Evolutionary conservation across 2,329 filamentous ascomycete species (phyloP).

Genomic region (Penicillium glabrum): DNA sequence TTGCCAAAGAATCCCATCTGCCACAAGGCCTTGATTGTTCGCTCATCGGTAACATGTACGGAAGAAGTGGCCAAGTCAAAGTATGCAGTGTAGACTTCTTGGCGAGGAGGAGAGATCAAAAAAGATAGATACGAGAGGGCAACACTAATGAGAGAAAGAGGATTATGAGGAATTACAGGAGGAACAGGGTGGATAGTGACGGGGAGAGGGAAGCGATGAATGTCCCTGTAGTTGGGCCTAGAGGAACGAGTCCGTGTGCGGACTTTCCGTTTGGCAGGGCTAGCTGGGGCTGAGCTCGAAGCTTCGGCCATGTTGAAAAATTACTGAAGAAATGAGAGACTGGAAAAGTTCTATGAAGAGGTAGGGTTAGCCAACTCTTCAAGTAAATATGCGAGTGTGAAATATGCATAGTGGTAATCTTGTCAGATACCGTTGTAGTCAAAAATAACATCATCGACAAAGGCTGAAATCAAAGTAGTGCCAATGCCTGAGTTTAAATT

Average conservation of each 20-base stretch:
- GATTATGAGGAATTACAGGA: slow-evolving; percentile 86
- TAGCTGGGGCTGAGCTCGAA: slow-evolving; percentile 17
- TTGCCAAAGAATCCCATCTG: slow-evolving; percentile 98
- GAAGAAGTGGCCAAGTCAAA: slow-evolving; percentile 83
- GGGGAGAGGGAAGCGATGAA: slow-evolving; percentile 80
- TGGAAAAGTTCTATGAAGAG: slow-evolving; percentile 9
- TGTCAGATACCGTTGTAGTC: slow-evolving; percentile 99
- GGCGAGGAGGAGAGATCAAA: slow-evolving; percentile 62
- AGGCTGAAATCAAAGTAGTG: slow-evolving; percentile 53
- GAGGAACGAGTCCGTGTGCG: slow-evolving; percentile 29
- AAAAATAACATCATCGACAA: slow-evolving; percentile 57
- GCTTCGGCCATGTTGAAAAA: slow-evolving; percentile 29
- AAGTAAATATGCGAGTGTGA: slow-evolving; percentile 9
- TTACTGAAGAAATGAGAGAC: slow-evolving; percentile 18
- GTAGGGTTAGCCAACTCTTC: slow-evolving; percentile 22
- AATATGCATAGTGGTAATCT: slow-evolving; percentile 32
- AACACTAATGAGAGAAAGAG: slow-evolving; percentile 80
- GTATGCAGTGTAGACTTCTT: slow-evolving; percentile 66
- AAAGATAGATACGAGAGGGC: slow-evolving; percentile 75
- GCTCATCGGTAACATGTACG: slow-evolving; percentile 76
- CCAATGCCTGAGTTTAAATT: slow-evolving; percentile 46
- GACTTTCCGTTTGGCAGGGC: slow-evolving; percentile 17
- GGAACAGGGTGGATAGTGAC: slow-evolving; percentile 81
- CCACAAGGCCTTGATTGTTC: slow-evolving; percentile 80
- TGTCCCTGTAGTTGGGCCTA: slow-evolving; percentile 64